These are phyloP conservation scores for Diaporthe sp. DNA, from an alignment of 2,329 filamentous ascomycete species.

Conservation along the genomic window DNA sequence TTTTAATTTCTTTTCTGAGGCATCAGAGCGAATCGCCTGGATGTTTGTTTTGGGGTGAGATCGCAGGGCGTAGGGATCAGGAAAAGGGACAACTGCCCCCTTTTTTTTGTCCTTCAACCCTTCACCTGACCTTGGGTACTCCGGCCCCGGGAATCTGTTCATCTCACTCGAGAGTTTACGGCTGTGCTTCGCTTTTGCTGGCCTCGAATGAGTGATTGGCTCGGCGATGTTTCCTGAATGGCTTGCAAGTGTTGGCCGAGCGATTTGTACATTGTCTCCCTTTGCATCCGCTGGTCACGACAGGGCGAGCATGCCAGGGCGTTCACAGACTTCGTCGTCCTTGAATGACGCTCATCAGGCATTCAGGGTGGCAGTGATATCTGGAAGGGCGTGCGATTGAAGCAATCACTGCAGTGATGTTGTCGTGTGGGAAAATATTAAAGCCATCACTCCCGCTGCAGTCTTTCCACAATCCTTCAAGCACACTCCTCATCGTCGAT, in stretches of 20 bases:
- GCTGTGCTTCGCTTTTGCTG: neutral
- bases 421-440: neutral
- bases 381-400: neutral
- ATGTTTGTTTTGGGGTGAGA: neutral
- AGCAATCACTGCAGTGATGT: neutral
- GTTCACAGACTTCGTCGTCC: neutral
- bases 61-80: slow-evolving; percentile 2
- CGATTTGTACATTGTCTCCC: neutral
- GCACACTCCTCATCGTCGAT: neutral
- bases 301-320: slow-evolving; percentile 4
- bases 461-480: neutral
- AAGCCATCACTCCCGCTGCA: neutral
- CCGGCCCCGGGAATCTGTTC: neutral
- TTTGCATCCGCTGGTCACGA: too few relatives aligned
- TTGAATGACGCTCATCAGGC: neutral
- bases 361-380: slow-evolving; percentile 22
- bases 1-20: neutral
- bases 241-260: neutral
- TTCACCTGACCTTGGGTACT: neutral
- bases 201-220: neutral
- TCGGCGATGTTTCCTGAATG: neutral
- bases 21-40: neutral
- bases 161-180: slow-evolving; percentile 16
- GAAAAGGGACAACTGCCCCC: slow-evolving; percentile 6
- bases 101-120: neutral